A percentile compares a stretch with the other conserved stretches of the same genome.
Conservation (phyloP, 1,284 basidiomycete genomes). For the Pisolithus thermaeus region DNA sequence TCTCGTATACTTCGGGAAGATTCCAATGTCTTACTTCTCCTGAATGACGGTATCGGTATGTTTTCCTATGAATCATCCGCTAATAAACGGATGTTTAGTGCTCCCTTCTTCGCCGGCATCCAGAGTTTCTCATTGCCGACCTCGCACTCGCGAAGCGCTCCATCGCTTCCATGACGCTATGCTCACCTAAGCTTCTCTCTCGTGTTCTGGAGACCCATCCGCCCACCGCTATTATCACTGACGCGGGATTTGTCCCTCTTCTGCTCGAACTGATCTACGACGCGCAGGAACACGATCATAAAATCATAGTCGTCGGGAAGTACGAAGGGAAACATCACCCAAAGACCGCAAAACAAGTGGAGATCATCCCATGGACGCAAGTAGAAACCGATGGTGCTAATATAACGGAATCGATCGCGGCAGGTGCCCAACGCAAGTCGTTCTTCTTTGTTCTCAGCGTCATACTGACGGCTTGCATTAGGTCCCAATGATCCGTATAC, state of each 20-base stretch:
- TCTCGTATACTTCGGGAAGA: slow-evolving; percentile 54
- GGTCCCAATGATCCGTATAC: slow-evolving; percentile 60
- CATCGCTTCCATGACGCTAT: slow-evolving; percentile 65
- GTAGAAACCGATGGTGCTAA: slow-evolving; percentile 57
- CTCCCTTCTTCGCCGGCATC: not conserved
- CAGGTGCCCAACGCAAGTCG: slow-evolving; percentile 19
- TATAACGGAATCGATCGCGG: slow-evolving; percentile 13
- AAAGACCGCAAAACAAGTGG: slow-evolving; percentile 43
- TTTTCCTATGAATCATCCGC: slow-evolving; percentile 1
- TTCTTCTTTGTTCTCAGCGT: not conserved
- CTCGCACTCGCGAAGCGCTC: slow-evolving; percentile 68
- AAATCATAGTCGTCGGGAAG: slow-evolving; percentile 64
- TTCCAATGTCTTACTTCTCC: slow-evolving; percentile 63
- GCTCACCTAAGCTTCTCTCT: slow-evolving; percentile 51
- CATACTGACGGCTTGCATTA: slow-evolving; percentile 22
- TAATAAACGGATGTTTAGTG: slow-evolving; percentile 2
- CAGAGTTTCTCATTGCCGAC: slow-evolving; percentile 74
- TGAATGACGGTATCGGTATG: slow-evolving; percentile 71
- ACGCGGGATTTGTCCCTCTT: slow-evolving; percentile 54
- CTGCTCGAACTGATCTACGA: slow-evolving; percentile 69
- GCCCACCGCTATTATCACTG: slow-evolving; percentile 64
- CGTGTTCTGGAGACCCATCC: slow-evolving; percentile 57
- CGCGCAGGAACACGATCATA: slow-evolving; percentile 45
- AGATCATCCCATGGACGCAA: slow-evolving; percentile 55
- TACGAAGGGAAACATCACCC: slow-evolving; percentile 36